Conservation (phyloP, 2,329 filamentous ascomycete genomes). For the Fusarium verrucosum region DNA sequence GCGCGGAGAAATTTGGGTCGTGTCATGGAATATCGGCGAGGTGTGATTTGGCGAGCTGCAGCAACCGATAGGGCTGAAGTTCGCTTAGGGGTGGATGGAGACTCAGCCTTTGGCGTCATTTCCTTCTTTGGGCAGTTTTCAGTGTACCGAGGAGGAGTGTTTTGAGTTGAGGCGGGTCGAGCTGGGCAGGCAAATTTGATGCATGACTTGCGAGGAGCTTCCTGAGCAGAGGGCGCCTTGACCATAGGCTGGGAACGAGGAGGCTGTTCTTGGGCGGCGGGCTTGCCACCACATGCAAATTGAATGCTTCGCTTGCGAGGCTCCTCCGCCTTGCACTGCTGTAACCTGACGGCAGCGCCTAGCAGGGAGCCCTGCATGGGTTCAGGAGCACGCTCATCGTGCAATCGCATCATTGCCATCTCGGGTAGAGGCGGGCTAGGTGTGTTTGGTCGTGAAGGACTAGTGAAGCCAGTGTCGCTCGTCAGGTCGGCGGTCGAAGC, state of each 20-base stretch:
- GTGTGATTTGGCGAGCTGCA: conserved; percentile 41
- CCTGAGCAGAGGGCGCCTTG: conserved; percentile 49
- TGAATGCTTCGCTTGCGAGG: conserved; percentile 87
- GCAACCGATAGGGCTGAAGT: conserved; percentile 37
- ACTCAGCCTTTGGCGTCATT: conserved; percentile 34
- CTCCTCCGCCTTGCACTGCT: conserved; percentile 54
- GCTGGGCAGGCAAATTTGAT: conserved; percentile 81
- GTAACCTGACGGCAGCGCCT: conserved; percentile 36
- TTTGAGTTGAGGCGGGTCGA: conserved; percentile 57
- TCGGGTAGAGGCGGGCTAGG: conserved; percentile 85
- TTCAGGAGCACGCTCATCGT: conserved; percentile 45
- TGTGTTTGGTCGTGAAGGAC: conserved; percentile 85
- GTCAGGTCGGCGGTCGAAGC: conserved; percentile 90
- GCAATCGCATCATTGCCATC: conserved; percentile 57
- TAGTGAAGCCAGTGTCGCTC: conserved; percentile 92
- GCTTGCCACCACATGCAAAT: conserved; percentile 82
- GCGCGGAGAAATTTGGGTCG: conserved; percentile 61
- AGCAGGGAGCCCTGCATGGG: conserved; percentile 42
- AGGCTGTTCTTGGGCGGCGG: conserved; percentile 56
- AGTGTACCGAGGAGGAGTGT: conserved; percentile 48
- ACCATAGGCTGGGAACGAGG: conserved; percentile 49
- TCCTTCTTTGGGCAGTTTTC: conserved; percentile 10
- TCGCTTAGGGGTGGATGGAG: conserved; percentile 48
- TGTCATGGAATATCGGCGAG: conserved; percentile 38
- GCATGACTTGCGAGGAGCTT: conserved; percentile 64